Evolutionary conservation across 148 eudicot species (phyloP).

Genomic region (Simmondsia chinensis): DNA sequence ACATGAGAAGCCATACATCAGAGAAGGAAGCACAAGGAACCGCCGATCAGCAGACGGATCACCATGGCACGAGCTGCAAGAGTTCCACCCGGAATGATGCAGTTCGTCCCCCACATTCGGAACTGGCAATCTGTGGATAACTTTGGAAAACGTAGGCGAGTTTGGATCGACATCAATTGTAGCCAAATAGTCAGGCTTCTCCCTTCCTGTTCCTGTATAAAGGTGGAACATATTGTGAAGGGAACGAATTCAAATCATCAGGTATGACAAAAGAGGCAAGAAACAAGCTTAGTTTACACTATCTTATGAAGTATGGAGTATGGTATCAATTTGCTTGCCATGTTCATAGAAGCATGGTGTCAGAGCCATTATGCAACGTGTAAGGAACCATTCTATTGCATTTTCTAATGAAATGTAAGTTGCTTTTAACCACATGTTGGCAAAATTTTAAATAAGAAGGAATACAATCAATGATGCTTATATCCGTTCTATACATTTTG

Average conservation of each 20-base stretch:
- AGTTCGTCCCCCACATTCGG: constrained; percentile 80
- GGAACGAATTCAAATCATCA: neutral
- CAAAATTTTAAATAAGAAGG: no score
- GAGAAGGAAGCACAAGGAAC: constrained; percentile 80
- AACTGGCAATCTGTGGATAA: constrained; percentile 81
- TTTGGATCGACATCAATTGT: constrained; percentile 87
- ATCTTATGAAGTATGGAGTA: no score
- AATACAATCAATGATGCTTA: no score
- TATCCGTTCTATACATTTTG: no score
- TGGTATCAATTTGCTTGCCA: no score
- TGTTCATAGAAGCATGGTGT: no score
- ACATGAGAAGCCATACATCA: constrained; percentile 49
- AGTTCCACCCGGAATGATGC: constrained; percentile 97
- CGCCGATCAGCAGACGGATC: constrained; percentile 71
- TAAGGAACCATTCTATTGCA: no score
- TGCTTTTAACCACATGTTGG: no score
- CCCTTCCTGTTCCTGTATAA: constrained; percentile 63
- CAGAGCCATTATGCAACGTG: no score
- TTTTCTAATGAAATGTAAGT: no score
- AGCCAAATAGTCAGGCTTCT: constrained; percentile 87
- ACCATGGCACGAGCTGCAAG: constrained; percentile 97
- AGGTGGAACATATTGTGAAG: neutral
- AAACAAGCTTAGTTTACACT: no score
- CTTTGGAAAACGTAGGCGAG: constrained; percentile 69
- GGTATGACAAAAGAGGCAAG: neutral